A percentile compares a stretch with the other conserved stretches of the same genome.
Conservation (phyloP, 495 filamentous ascomycete species). For the Trichocladium antarcticum region DNA sequence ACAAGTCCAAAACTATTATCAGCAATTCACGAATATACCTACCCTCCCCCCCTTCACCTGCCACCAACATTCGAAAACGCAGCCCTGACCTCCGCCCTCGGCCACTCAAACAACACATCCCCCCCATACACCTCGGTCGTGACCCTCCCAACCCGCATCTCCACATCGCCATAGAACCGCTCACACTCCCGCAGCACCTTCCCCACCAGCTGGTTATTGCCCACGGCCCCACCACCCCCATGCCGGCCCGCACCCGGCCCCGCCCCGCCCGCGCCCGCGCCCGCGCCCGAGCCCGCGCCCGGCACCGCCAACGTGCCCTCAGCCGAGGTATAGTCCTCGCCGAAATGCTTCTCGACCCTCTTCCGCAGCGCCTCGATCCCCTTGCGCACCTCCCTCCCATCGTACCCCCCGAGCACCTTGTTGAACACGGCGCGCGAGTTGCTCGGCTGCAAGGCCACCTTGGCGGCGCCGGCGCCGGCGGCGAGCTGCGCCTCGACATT, state of each 20-base stretch:
- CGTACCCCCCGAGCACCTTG: constrained; percentile 69
- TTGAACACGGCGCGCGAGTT: constrained; percentile 72
- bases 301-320: constrained; percentile 30
- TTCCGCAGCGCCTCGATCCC: constrained; percentile 79
- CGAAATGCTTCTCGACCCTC: constrained; percentile 93
- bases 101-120: constrained; percentile 46
- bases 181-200: constrained; percentile 77
- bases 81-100: constrained; percentile 39
- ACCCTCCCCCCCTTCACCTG: constrained; percentile 7
- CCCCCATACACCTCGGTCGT: constrained; percentile 46
- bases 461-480: constrained; percentile 32
- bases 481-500: constrained; percentile 62
- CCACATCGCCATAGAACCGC: constrained; percentile 60
- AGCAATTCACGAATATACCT: neutral
- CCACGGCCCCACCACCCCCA: constrained; percentile 3
- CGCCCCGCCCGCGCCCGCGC: neutral
- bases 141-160: constrained; percentile 57
- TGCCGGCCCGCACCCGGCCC: neutral
- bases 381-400: constrained; percentile 68
- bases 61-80: constrained; percentile 37
- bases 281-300: neutral
- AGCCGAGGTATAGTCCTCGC: constrained; percentile 72
- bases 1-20: neutral
- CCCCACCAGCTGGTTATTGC: constrained; percentile 51
- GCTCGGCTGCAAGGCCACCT: constrained; percentile 58